Base-by-base conservation (phyloP, 345 rosid species). In the Eucalyptus erythrocorys region DNA sequence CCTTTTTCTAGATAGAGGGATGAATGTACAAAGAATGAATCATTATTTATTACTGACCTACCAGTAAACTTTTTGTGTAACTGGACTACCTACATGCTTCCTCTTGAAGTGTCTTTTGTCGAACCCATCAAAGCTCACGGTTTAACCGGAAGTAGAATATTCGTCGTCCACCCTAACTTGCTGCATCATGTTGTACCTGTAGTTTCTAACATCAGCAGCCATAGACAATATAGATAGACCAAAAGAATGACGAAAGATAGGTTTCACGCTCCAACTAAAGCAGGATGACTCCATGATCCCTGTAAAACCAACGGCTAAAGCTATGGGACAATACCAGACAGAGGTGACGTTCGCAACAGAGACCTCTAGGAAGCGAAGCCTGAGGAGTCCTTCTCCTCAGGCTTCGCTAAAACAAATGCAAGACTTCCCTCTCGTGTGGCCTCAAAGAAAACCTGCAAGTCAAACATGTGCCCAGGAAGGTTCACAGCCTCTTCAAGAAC, bases 121-220 rank as follows among this genome's bases (percentile, higher is more conserved):
- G 88, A 93, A 95, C 88, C 99, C 98, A 24, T 22, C 61, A 88
- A 97, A 95, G 90, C 92, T 96, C 90, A 48, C 91, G 91, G 92
- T 93, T 94, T 68, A 97, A 92, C 97, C 96, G 92, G 92, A 94
- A 94, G 43, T 97, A 97, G 93, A 96, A 96, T 43, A 95, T 93
- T 30, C 89, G 4, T 94, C 95, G 4, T 48, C 79, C 86, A 97
- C 91, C 27, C 93, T 94, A 37, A 85, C 91, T 92, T 96, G 97
- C 45, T 89, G 76, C 91, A 93, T n/a, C 97, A 97, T 96, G 89
- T 94, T 94, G 90, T 94, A 93, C 95, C 96, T 96, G 93, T 24
- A 89, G 1, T 47, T n/a, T 85, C 87, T 32, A 50, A 82, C 64
- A 48, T 53, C 48, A 79, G 79, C 45, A 79, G 59, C 30, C 51